Conservation (phyloP, 768 basidiomycete genomes). For the Podaxis sp. region DNA sequence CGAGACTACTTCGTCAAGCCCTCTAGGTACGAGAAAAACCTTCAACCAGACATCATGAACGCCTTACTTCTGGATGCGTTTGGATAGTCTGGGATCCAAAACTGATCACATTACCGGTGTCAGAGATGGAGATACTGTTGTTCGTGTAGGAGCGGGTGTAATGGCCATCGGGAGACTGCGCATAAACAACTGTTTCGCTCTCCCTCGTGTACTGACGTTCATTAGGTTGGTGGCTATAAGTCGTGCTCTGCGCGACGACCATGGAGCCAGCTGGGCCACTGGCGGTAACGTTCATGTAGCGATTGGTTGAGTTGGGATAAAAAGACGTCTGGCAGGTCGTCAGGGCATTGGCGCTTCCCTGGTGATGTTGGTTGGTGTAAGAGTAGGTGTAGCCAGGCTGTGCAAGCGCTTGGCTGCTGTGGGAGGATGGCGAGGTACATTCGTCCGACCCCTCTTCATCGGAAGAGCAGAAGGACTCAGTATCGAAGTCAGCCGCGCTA, state of each 20-base stretch:
- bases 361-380: background rate
- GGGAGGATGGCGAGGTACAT: background rate
- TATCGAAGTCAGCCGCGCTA: background rate
- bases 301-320: too few species aligned
- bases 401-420: background rate
- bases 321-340: background rate
- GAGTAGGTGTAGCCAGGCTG: background rate
- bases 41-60: background rate
- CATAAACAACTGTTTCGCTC: background rate
- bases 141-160: background rate
- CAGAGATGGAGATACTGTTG: background rate
- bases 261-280: too few species aligned
- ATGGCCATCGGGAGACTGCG: background rate
- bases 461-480: background rate
- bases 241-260: too few species aligned
- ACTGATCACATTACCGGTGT: background rate
- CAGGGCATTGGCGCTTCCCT: background rate
- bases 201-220: background rate
- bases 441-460: background rate
- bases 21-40: background rate
- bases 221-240: background rate
- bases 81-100: background rate
- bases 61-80: background rate
- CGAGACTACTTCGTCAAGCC: background rate
- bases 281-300: too few species aligned